Conservation (phyloP, 176 grass and related monocot genomes). For the Phragmites australis region DNA sequence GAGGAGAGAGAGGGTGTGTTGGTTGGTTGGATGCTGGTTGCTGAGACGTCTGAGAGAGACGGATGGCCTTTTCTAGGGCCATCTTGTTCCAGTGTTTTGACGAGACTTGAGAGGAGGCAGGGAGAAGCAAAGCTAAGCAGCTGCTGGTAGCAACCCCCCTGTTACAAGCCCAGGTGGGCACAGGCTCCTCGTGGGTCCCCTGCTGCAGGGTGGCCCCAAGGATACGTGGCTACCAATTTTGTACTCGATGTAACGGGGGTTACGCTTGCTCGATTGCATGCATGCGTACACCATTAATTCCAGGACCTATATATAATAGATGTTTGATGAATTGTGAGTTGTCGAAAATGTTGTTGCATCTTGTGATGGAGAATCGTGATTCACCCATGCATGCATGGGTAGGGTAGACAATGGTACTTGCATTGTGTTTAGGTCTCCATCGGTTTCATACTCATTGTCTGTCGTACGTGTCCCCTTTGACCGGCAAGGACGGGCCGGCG, state of each 20-base stretch:
- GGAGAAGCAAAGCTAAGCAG: conserved; percentile 1
- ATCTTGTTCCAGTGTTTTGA: conserved; percentile 42
- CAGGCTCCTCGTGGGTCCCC: neutral
- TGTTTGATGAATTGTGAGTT: neutral
- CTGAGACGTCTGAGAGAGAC: neutral
- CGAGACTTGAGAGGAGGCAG: neutral
- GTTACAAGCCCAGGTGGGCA: conserved; percentile 52
- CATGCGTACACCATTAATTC: conserved; percentile 14
- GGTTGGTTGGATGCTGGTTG: conserved; percentile 7
- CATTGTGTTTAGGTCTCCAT: neutral
- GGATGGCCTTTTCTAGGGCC: conserved; percentile 19
- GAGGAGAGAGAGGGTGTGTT: neutral
- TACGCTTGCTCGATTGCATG: neutral
- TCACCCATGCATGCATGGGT: neutral
- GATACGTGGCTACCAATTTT: conserved; percentile 51
- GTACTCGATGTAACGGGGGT: conserved; percentile 50
- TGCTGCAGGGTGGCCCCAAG: neutral
- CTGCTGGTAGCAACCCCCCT: conserved; percentile 18
- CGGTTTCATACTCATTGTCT: neutral
- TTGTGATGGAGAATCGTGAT: neutral
- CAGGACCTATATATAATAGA: conserved; percentile 11
- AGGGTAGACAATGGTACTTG: neutral
- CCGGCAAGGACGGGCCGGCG: conserved; percentile 6
- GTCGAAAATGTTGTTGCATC: neutral
- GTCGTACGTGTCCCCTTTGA: neutral